A percentile compares a stretch with the other conserved stretches of the same genome.
These are phyloP conservation scores for Amaranthus hypochondriacus DNA, from an alignment of 148 eudicot genomes.

Conservation along the genomic window DNA sequence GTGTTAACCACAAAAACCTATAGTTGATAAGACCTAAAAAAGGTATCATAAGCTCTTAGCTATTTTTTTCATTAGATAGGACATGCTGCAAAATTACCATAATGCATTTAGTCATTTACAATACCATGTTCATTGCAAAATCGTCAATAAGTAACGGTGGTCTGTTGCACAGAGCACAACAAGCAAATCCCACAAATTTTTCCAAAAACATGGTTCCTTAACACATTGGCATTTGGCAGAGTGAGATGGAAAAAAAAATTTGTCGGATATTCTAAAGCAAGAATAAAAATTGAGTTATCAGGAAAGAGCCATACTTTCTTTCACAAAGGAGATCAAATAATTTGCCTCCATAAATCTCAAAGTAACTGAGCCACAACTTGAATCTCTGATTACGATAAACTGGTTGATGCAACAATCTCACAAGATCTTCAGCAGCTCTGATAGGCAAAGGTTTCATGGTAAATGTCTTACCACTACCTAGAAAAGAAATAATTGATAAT, in stretches of 20 bases:
- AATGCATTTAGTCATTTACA: background rate
- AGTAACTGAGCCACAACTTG: slow-evolving; percentile 96
- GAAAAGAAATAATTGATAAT: slow-evolving; percentile 21
- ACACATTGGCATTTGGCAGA: background rate
- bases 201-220: background rate
- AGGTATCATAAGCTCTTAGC: background rate
- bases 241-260: background rate
- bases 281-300: background rate
- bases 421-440: slow-evolving; percentile 90
- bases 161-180: background rate
- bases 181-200: background rate
- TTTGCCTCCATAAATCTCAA: slow-evolving; percentile 98
- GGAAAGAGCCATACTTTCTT: slow-evolving; percentile 49
- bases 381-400: slow-evolving; percentile 77
- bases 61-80: background rate
- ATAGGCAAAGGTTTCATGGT: slow-evolving; percentile 98
- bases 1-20: background rate
- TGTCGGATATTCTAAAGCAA: background rate
- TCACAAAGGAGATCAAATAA: slow-evolving; percentile 87
- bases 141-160: background rate
- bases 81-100: background rate
- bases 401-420: slow-evolving; percentile 78
- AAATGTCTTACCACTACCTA: slow-evolving; percentile 99
- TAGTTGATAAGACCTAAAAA: background rate
- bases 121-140: background rate